A percentile compares a stretch with the other conserved stretches of the same genome.
Conservation (phyloP, 129 eudicot species). For the Oenanthe sinensis region DNA sequence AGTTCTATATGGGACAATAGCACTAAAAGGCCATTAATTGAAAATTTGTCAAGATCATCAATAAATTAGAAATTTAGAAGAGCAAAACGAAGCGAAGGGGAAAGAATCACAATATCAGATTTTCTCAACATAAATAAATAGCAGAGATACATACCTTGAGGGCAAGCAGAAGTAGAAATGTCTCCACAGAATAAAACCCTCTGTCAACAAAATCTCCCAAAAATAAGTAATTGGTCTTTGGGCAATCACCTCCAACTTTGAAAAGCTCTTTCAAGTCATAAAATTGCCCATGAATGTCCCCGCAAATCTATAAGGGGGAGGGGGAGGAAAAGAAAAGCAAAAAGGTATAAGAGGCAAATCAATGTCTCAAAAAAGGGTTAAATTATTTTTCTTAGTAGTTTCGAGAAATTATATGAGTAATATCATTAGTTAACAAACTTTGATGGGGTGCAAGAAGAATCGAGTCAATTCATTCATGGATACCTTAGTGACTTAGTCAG, state of each 20-base stretch:
- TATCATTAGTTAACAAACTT: background rate
- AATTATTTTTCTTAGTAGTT: background rate
- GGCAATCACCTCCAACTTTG: constrained; percentile 98
- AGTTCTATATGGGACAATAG: background rate
- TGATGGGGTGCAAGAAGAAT: background rate
- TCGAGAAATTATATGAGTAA: background rate
- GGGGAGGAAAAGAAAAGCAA: background rate
- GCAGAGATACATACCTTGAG: constrained; percentile 45
- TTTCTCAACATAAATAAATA: background rate
- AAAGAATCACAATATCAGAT: background rate
- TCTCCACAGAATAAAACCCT: constrained; percentile 98
- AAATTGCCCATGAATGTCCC: constrained; percentile 98
- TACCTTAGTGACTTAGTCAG: background rate
- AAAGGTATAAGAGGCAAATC: constrained; percentile 10
- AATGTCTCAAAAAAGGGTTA: background rate
- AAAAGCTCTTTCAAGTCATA: constrained; percentile 99
- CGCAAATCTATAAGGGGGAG: constrained; percentile 60
- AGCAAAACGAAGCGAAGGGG: background rate
- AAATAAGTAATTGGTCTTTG: constrained; percentile 95
- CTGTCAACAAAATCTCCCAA: constrained; percentile 99
- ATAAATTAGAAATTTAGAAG: background rate
- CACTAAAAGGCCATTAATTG: background rate
- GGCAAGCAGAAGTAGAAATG: constrained; percentile 93
- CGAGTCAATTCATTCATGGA: background rate
- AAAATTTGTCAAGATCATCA: background rate